Evolutionary conservation across 306 rosid genomes (phyloP).

Genomic region (Dryas drummondii): DNA sequence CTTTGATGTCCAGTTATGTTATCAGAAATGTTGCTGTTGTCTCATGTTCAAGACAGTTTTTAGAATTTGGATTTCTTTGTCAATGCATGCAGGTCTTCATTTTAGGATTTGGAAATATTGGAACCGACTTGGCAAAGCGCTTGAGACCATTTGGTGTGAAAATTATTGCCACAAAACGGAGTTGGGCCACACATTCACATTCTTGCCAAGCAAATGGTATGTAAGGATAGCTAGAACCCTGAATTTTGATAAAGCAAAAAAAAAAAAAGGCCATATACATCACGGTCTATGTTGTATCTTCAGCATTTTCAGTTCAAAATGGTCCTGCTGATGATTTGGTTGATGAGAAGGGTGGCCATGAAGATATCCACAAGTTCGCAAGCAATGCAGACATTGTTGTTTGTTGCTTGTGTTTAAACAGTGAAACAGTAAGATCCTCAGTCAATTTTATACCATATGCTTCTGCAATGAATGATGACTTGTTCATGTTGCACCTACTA

Average conservation of each 20-base stretch:
- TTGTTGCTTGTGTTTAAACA: constrained; percentile 67
- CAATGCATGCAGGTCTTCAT: constrained; percentile 60
- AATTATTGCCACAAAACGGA: constrained; percentile 84
- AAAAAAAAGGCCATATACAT: constrained; percentile 23
- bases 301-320: constrained; percentile 34
- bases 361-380: constrained; percentile 69
- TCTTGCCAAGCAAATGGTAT: constrained; percentile 36
- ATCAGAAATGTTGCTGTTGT: background rate
- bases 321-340: constrained; percentile 44
- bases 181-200: constrained; percentile 50
- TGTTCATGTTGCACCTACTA: constrained; percentile 3
- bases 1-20: background rate
- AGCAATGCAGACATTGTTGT: constrained; percentile 79
- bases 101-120: constrained; percentile 88
- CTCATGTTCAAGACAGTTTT: background rate
- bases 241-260: constrained; percentile 16
- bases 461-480: constrained; percentile 1
- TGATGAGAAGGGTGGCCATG: constrained; percentile 72
- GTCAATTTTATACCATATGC: background rate
- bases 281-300: constrained; percentile 17
- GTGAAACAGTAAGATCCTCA: constrained; percentile 59
- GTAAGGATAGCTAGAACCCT: constrained; percentile 18
- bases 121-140: constrained; percentile 72
- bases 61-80: constrained; percentile 5
- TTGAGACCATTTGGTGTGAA: constrained; percentile 82